Conservation (phyloP, 495 filamentous ascomycete genomes). For the Daldinia vernicosa region DNA sequence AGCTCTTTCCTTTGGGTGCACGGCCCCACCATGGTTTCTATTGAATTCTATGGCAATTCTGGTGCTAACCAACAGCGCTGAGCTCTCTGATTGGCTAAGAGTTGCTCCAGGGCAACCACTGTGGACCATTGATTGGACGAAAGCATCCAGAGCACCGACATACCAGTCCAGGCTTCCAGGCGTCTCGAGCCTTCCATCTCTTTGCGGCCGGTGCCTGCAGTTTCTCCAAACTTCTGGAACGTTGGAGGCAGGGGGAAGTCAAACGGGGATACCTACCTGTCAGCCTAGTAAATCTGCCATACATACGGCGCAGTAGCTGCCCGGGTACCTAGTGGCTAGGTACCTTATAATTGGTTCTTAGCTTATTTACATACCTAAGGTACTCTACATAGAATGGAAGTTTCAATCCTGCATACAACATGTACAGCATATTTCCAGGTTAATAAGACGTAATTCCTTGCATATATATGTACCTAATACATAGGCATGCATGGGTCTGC, state of each 20-base stretch:
- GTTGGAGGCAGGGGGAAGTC: background rate
- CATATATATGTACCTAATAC: too few relatives aligned
- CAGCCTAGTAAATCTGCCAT: background rate
- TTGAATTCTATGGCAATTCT: slow-evolving; percentile 49
- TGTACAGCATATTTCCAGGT: background rate
- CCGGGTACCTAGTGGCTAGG: too few relatives aligned
- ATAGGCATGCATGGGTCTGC: too few relatives aligned
- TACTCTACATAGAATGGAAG: too few relatives aligned
- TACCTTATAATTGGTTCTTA: too few relatives aligned
- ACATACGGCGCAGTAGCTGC: slow-evolving; percentile 4
- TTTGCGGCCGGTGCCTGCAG: slow-evolving; percentile 20
- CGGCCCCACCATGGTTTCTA: slow-evolving; percentile 48
- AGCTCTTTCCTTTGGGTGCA: slow-evolving; percentile 46
- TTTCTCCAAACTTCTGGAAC: slow-evolving; percentile 39
- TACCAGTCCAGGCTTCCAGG: slow-evolving; percentile 10
- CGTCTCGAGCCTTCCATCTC: slow-evolving; percentile 36
- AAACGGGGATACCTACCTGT: background rate
- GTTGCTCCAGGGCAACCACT: slow-evolving; percentile 37
- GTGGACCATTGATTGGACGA: slow-evolving; percentile 36
- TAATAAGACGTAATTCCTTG: too few relatives aligned
- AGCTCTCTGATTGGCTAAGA: slow-evolving; percentile 39
- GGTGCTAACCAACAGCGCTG: slow-evolving; percentile 14
- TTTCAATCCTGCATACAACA: too few relatives aligned
- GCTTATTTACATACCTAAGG: too few relatives aligned
- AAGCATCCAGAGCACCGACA: slow-evolving; percentile 28